Evolutionary conservation across 2,329 filamentous ascomycete species (phyloP).

Genomic region (Aspergillus quadricinctus): DNA sequence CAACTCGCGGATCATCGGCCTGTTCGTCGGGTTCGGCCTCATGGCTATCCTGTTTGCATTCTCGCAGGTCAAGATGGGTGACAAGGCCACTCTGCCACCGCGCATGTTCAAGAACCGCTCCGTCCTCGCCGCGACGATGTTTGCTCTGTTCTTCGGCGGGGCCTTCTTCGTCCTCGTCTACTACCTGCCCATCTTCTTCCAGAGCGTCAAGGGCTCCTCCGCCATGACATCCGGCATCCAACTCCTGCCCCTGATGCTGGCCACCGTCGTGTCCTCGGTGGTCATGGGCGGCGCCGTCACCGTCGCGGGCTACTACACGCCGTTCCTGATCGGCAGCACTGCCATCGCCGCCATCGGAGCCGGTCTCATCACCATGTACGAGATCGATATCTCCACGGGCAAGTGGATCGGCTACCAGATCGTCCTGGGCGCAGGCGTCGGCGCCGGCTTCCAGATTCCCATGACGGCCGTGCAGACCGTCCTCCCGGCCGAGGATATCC

Average conservation of each 20-base stretch:
- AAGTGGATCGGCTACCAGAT: constrained; percentile 41
- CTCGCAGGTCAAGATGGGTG: constrained; percentile 45
- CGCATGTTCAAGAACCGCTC: constrained; percentile 47
- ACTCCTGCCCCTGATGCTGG: constrained; percentile 37
- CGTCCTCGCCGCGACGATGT: constrained; percentile 29
- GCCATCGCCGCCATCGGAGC: constrained; percentile 36
- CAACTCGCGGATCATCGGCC: constrained; percentile 18
- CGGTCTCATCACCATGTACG: constrained; percentile 39
- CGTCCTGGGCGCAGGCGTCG: constrained; percentile 32
- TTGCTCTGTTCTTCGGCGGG: constrained; percentile 34
- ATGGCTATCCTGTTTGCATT: constrained; percentile 39
- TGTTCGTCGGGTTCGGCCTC: constrained; percentile 21
- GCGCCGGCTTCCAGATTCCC: constrained; percentile 34
- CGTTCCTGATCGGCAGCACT: constrained; percentile 36
- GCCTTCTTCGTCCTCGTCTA: constrained; percentile 39
- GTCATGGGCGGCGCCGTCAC: constrained; percentile 29
- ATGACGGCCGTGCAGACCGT: constrained; percentile 36
- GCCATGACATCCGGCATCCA: constrained; percentile 45
- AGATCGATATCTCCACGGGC: constrained; percentile 25
- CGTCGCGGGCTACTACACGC: constrained; percentile 37
- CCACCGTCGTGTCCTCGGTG: constrained; percentile 33
- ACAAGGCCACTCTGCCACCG: constrained; percentile 49
- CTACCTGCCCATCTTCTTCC: constrained; percentile 46
- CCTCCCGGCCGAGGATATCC: constrained; percentile 28
- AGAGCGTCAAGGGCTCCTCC: constrained; percentile 41